Evolutionary conservation across 2,329 filamentous ascomycete species (phyloP).

Genomic region (Fusarium sp.): DNA sequence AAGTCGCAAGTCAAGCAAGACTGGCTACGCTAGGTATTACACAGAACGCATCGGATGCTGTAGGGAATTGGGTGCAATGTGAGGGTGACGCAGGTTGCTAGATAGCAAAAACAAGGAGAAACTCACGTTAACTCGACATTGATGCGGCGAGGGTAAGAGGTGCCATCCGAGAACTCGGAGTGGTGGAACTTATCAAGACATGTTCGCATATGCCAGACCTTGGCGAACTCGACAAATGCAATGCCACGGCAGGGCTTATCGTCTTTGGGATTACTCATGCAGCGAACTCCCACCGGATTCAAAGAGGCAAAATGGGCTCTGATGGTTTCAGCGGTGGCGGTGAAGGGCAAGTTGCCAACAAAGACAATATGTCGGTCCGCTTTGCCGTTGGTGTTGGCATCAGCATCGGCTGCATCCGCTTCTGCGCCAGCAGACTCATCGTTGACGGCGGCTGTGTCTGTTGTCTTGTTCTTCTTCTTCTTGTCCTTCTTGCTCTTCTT

Average conservation of each 20-base stretch:
- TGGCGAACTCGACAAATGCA: conserved; percentile 89
- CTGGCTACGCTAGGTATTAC: conserved; percentile 6
- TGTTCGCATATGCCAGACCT: conserved; percentile 90
- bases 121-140: conserved; percentile 91
- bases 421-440: conserved; percentile 12
- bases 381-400: conserved; percentile 39
- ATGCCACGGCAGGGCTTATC: conserved; percentile 76
- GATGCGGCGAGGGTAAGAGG: conserved; percentile 75
- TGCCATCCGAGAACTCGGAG: conserved; percentile 74
- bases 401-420: conserved; percentile 31
- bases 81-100: conserved; percentile 1
- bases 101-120: neutral
- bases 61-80: neutral
- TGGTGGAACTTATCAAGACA: conserved; percentile 93
- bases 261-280: conserved; percentile 74
- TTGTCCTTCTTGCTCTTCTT: conserved; percentile 51
- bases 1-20: conserved; percentile 13
- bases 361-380: conserved; percentile 51
- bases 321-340: conserved; percentile 77
- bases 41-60: conserved; percentile 8
- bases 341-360: conserved; percentile 86
- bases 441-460: conserved; percentile 29
- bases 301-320: conserved; percentile 82
- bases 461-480: conserved; percentile 45
- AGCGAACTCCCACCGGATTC: conserved; percentile 63